These are phyloP conservation scores for Sporothrix variecibatus DNA, from an alignment of 2,329 filamentous ascomycete genomes.

Conservation along the genomic window DNA sequence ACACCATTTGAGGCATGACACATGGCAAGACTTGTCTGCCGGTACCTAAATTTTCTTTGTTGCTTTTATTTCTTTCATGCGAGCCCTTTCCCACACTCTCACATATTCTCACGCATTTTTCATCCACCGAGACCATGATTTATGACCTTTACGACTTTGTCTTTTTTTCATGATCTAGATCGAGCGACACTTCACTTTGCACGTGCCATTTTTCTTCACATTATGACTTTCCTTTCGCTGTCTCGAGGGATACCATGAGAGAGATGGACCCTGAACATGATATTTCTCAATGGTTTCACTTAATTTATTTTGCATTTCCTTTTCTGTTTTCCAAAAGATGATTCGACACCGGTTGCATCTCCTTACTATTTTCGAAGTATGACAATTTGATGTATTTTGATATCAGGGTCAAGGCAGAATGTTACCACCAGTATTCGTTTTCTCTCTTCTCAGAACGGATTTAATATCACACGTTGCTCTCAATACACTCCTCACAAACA, in stretches of 20 bases:
- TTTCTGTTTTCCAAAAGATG: not conserved
- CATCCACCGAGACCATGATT: not conserved
- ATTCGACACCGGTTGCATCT: not conserved
- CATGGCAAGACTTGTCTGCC: not conserved
- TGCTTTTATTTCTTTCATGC: not conserved
- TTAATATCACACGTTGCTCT: not conserved
- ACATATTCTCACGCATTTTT: not conserved
- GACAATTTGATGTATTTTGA: not conserved
- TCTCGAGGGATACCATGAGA: not conserved
- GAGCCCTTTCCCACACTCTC: not conserved
- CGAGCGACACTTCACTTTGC: not conserved
- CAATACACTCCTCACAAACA: not conserved
- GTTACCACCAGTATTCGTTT: not conserved
- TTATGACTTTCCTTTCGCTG: not conserved
- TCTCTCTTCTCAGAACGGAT: not conserved
- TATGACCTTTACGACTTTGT: not conserved
- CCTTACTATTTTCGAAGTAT: not conserved
- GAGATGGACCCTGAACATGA: slow-evolving; percentile 5
- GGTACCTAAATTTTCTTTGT: not conserved
- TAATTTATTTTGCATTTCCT: not conserved
- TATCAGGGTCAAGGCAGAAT: not conserved
- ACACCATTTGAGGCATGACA: too few species aligned
- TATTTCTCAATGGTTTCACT: not conserved
- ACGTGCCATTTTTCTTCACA: not conserved
- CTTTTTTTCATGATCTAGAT: not conserved